Base-by-base conservation (phyloP, 2,329 filamentous ascomycete genomes). In the Drechmeria coniospora region DNA sequence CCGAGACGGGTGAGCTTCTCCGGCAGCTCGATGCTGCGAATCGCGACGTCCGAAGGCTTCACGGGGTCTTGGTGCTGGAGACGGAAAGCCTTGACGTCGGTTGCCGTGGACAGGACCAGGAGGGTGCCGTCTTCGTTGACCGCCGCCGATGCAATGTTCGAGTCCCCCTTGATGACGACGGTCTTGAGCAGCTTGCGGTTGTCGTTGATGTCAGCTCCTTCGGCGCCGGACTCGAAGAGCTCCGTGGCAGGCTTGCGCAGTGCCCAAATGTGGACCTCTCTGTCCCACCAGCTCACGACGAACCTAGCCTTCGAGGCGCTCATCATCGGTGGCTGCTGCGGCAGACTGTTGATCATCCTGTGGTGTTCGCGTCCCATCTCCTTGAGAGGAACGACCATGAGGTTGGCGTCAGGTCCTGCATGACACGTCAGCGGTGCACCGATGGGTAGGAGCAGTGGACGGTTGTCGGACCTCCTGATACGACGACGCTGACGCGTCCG, bases 211-310 rank as follows among this genome's bases (percentile, higher is more conserved):
- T 50, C 60, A 32, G 45, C 53, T 32, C 48, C 48, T 11, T 56
- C 54, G 8, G 51, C 53, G 22, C 49, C 42, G 13, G 43, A 40
- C 23, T 57, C 49, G 24, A 63, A 48, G 15, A 72, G 50, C 22
- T 65, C 56, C 17, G 52, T 52, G 11, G 65, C 51, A 4, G 63
- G 52, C 33, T 53, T 55, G 26, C 47, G 56, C 11, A 73, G 44
- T 21, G 60, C 68, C 84, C 86, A 98, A 34, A 98, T 68, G 40
- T 79, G 75, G 26, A 95, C 63, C 48, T 92, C 80, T 31, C 79
- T 68, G 38, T 87, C 81, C 83, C 86, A 95, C 80, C 84, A 95
- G 49, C 81, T 82, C 44, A 90, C 70, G 15, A 98, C 57, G 14
- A 94, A 59, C 26, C 90, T 71, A 23, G 75, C 74, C 23, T 68